A percentile compares a stretch with the other conserved stretches of the same genome.
Evolutionary conservation across 176 grass and related monocot genomes (phyloP).

Genomic region (Aechmea fasciata): DNA sequence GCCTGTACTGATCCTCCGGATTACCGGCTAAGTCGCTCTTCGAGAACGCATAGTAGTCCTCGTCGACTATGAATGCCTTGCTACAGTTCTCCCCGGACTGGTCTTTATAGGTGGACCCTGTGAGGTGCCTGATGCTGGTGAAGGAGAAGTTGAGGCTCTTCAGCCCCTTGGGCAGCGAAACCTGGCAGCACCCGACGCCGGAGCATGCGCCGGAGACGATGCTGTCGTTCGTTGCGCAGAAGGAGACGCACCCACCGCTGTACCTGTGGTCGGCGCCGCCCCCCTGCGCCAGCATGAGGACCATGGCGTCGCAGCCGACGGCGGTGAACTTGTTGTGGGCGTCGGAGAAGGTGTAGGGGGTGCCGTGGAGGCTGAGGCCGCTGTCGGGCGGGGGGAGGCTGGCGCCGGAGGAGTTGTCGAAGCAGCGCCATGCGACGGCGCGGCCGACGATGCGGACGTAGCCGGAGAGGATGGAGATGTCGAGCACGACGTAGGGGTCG

Average conservation of each 20-base stretch:
- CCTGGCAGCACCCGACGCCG: conserved; percentile 58
- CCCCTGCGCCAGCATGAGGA: conserved; percentile 8
- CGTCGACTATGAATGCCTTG: conserved; percentile 13
- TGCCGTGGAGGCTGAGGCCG: conserved; percentile 29
- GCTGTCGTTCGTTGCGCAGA: conserved; percentile 16
- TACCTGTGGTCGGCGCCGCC: background rate
- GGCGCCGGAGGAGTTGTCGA: background rate
- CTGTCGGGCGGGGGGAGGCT: background rate
- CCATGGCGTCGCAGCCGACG: conserved; percentile 43
- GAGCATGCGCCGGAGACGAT: conserved; percentile 20
- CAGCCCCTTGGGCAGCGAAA: conserved; percentile 15
- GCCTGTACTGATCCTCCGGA: background rate
- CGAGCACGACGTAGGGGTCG: background rate
- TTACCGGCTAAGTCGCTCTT: too few species aligned
- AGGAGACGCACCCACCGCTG: conserved; percentile 29
- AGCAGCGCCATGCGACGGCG: conserved; percentile 7
- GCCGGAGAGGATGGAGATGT: conserved; percentile 33
- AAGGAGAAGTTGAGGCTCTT: conserved; percentile 23
- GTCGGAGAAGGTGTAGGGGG: conserved; percentile 47
- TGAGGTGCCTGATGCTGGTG: conserved; percentile 11
- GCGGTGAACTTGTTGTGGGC: conserved; percentile 47
- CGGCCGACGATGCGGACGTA: conserved; percentile 21
- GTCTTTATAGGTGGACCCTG: background rate
- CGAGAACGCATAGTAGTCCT: background rate
- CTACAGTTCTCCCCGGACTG: background rate